Percentiles rank a stretch among this genome's conserved stretches.
Conservation (phyloP, 768 basidiomycete species). For the Ramaria sp. region DNA sequence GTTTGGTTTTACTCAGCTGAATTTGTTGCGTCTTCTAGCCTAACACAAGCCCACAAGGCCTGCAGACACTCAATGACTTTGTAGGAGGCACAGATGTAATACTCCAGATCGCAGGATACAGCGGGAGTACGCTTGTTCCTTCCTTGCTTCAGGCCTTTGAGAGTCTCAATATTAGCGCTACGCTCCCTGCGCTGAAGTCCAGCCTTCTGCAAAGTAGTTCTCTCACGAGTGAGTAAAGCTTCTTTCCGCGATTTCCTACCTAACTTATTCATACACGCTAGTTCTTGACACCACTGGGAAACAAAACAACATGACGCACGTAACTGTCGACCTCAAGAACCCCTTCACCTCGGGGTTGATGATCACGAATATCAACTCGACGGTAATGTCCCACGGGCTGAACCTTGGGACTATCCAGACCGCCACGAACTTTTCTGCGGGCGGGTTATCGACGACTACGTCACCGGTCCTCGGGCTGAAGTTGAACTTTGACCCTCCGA, state of each 20-base stretch:
- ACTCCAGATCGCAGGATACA: slow-evolving; percentile 45
- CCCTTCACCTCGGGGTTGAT: slow-evolving; percentile 52
- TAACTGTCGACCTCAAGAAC: slow-evolving; percentile 50
- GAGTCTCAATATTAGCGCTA: slow-evolving; percentile 42
- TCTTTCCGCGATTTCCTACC: neutral
- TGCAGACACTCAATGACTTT: slow-evolving; percentile 56
- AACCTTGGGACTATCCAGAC: slow-evolving; percentile 49
- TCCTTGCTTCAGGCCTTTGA: slow-evolving; percentile 54
- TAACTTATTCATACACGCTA: slow-evolving; percentile 14
- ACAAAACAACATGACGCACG: slow-evolving; percentile 47
- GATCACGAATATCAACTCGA: slow-evolving; percentile 48
- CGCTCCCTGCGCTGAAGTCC: slow-evolving; percentile 48
- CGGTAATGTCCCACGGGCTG: slow-evolving; percentile 52
- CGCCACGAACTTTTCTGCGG: slow-evolving; percentile 35
- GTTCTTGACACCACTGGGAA: slow-evolving; percentile 55
- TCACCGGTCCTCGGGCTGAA: slow-evolving; percentile 49
- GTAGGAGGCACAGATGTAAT: slow-evolving; percentile 51
- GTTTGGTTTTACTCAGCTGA: slow-evolving; percentile 7
- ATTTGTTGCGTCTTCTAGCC: slow-evolving; percentile 27
- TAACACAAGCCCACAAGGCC: slow-evolving; percentile 47
- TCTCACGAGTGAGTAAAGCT: slow-evolving; percentile 31
- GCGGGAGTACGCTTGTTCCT: slow-evolving; percentile 44
- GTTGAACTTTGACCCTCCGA: slow-evolving; percentile 57
- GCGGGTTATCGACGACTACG: slow-evolving; percentile 41
- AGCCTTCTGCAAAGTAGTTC: slow-evolving; percentile 45